Conservation (phyloP, 345 rosid genomes). For the Citrus australasica region DNA sequence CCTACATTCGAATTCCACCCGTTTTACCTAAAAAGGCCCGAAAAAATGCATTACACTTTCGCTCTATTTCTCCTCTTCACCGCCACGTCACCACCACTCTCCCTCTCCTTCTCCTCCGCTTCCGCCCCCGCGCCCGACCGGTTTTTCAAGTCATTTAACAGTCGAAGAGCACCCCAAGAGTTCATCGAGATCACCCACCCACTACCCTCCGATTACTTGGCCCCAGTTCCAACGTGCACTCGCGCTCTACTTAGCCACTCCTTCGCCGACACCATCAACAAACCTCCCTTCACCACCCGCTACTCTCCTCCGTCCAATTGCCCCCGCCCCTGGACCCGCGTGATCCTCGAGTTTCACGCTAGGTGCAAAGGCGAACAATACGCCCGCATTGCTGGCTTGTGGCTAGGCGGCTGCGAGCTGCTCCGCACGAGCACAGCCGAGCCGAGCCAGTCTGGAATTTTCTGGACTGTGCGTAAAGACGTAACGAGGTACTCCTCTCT, state of each 20-base stretch:
- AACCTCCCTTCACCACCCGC: slow-evolving; percentile 60
- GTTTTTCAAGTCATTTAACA: slow-evolving; percentile 26
- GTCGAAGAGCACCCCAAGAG: slow-evolving; percentile 30
- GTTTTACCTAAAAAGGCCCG: background rate
- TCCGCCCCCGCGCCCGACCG: slow-evolving; percentile 24
- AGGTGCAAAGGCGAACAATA: slow-evolving; percentile 64
- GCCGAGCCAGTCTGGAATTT: slow-evolving; percentile 57
- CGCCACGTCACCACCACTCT: slow-evolving; percentile 15
- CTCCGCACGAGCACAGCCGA: slow-evolving; percentile 91
- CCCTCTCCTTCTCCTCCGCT: slow-evolving; percentile 10
- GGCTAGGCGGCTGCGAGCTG: slow-evolving; percentile 88
- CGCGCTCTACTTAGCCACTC: slow-evolving; percentile 60
- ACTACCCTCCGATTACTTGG: slow-evolving; percentile 44
- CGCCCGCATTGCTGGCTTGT: slow-evolving; percentile 68
- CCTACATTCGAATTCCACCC: background rate
- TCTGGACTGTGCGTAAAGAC: slow-evolving; percentile 82
- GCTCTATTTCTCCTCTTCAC: slow-evolving; percentile 13
- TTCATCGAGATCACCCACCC: slow-evolving; percentile 57
- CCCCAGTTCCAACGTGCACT: slow-evolving; percentile 45
- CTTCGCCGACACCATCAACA: slow-evolving; percentile 67
- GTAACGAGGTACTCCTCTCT: slow-evolving; percentile 66
- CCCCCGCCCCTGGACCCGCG: slow-evolving; percentile 62
- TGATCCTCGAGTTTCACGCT: slow-evolving; percentile 53
- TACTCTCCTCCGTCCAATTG: slow-evolving; percentile 61
- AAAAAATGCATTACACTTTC: background rate